Evolutionary conservation across 1,284 basidiomycete genomes (phyloP).

Genomic region (Cystobasidiaceae sp.): DNA sequence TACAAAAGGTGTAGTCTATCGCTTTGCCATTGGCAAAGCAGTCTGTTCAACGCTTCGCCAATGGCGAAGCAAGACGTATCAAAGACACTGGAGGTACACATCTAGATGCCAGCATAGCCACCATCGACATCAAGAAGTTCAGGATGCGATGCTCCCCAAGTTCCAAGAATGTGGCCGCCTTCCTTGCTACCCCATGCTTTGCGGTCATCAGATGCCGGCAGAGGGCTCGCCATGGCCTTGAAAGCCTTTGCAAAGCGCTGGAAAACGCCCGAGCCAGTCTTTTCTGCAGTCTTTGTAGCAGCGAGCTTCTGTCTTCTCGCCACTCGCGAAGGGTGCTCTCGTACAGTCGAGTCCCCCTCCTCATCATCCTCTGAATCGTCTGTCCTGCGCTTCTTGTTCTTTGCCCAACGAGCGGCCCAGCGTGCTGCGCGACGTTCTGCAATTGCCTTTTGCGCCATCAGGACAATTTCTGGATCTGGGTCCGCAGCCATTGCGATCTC

Average conservation of each 20-base stretch:
- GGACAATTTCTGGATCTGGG: neutral
- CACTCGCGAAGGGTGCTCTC: constrained; percentile 20
- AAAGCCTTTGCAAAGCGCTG: constrained; percentile 13
- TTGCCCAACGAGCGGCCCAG: constrained; percentile 16
- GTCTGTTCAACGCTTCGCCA: no score
- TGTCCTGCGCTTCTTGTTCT: constrained; percentile 12
- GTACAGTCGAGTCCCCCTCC: neutral
- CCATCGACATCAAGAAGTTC: constrained; percentile 26
- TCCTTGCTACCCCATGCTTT: neutral
- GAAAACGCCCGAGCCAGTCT: neutral
- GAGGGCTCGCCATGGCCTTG: neutral
- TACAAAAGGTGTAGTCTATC: no score
- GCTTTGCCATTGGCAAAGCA: no score
- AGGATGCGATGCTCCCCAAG: constrained; percentile 22
- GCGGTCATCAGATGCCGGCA: neutral
- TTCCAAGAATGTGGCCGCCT: constrained; percentile 8
- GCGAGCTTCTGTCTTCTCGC: constrained; percentile 17
- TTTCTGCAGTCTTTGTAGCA: neutral
- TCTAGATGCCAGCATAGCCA: constrained; percentile 5
- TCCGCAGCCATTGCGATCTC: neutral
- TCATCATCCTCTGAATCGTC: neutral
- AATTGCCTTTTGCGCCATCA: constrained; percentile 6
- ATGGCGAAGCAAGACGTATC: no score
- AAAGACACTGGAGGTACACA: no score
- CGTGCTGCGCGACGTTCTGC: constrained; percentile 13